Conservation (phyloP, 1,139 yeast species). For the Eremothecium coryli region DNA sequence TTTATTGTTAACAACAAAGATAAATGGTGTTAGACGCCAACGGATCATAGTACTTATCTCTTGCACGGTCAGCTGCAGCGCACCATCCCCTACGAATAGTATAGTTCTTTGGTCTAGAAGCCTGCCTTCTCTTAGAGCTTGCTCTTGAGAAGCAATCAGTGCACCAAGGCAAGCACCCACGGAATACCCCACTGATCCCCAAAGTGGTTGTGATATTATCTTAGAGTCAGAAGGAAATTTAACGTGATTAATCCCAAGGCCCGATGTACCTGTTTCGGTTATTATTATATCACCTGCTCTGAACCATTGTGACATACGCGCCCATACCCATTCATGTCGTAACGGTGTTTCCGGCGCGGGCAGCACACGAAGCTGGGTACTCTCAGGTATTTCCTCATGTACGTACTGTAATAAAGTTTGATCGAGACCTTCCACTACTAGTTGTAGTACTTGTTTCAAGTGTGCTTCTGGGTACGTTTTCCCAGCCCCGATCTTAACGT, state of each 20-base stretch:
- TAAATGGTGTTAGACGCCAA: constrained; percentile 67
- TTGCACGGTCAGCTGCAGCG: constrained; percentile 77
- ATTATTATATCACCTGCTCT: constrained; percentile 68
- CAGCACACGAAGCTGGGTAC: constrained; percentile 10
- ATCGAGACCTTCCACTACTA: constrained; percentile 35
- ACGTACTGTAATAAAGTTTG: constrained; percentile 31
- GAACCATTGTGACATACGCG: constrained; percentile 64
- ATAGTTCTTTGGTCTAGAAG: constrained; percentile 47
- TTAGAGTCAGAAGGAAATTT: constrained; percentile 59
- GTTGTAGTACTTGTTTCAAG: constrained; percentile 55
- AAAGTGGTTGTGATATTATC: constrained; percentile 78
- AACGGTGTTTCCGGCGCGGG: constrained; percentile 32
- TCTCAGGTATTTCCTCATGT: constrained; percentile 32
- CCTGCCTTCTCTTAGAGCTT: constrained; percentile 11
- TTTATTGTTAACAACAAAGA: constrained; percentile 72
- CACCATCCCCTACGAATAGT: constrained; percentile 82
- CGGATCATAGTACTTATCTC: constrained; percentile 75
- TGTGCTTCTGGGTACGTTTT: constrained; percentile 67
- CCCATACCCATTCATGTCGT: constrained; percentile 79
- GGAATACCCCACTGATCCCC: constrained; percentile 86
- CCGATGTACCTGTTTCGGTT: constrained; percentile 84
- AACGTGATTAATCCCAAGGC: constrained; percentile 74
- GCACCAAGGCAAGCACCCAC: constrained; percentile 83
- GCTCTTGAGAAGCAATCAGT: constrained; percentile 66
- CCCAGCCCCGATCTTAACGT: constrained; percentile 48